Percentiles rank a stretch among this genome's conserved stretches.
Conservation (phyloP, 805 yeast species). For the Starmerella roubikii region DNA sequence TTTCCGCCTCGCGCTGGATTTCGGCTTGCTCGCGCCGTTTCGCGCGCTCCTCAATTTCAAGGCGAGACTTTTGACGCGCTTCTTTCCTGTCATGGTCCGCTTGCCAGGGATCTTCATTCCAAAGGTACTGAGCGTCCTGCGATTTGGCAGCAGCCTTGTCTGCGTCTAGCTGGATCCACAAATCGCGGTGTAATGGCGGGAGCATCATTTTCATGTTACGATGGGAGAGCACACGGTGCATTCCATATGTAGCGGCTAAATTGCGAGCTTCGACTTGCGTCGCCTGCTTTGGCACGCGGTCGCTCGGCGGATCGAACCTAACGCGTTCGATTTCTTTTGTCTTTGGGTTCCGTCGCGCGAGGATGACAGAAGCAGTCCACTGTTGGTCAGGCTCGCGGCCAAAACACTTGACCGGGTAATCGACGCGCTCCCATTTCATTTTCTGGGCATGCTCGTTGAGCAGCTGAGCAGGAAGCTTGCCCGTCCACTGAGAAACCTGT, state of each 20-base stretch:
- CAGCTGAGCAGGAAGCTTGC: slow-evolving; percentile 77
- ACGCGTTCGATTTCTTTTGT: slow-evolving; percentile 53
- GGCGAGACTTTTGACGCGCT: slow-evolving; percentile 16
- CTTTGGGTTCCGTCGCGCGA: slow-evolving; percentile 69
- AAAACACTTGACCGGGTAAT: slow-evolving; percentile 40
- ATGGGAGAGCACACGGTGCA: slow-evolving; percentile 64
- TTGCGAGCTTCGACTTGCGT: slow-evolving; percentile 86
- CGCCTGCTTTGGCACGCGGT: slow-evolving; percentile 47
- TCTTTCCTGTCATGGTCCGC: slow-evolving; percentile 43
- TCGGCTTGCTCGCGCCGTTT: slow-evolving; percentile 7
- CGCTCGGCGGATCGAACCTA: slow-evolving; percentile 38
- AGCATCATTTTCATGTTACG: slow-evolving; percentile 78
- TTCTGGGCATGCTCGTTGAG: slow-evolving; percentile 80
- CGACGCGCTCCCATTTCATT: slow-evolving; percentile 78
- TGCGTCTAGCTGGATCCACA: slow-evolving; percentile 64
- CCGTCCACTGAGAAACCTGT: slow-evolving; percentile 71
- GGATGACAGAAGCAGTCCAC: slow-evolving; percentile 46
- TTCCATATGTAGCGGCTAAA: slow-evolving; percentile 75
- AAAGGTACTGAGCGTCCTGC: slow-evolving; percentile 14
- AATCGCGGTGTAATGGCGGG: slow-evolving; percentile 64
- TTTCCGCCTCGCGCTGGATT: slow-evolving; percentile 10
- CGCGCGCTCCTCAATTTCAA: slow-evolving; percentile 4
- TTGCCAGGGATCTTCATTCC: slow-evolving; percentile 53
- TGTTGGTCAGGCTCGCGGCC: slow-evolving; percentile 19
- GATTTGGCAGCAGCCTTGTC: slow-evolving; percentile 33